Base-by-base conservation (phyloP, 2,329 filamentous ascomycete genomes). In the Phaeoacremonium minimum region DNA sequence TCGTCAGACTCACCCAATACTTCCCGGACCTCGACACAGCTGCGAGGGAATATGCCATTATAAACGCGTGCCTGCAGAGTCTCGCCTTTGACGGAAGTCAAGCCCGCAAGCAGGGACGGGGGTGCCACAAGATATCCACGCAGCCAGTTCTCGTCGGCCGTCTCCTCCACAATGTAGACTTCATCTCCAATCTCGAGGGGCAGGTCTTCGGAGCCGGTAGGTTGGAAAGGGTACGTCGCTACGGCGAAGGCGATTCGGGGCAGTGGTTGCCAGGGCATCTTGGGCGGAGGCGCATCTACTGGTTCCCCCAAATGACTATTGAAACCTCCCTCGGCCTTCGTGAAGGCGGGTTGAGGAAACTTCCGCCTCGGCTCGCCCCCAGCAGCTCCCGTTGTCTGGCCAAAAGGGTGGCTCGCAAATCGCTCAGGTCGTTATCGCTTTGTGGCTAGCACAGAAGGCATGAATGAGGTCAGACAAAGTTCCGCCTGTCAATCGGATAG, bases 101-200 rank as follows among this genome's bases (percentile, higher is more conserved):
- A 69, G 32, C 91, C 93, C 14, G 93, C 87, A 41, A 98, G 77
- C 57, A 98, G 69, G 50, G 89, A 95, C 15, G 93, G 93, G 35
- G 93, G 91, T 45, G 93, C 89, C 48, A 98, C 85, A 42, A 98
- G 75, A 63, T 98, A 98, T 41, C 93, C 93, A 37, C 93, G 84
- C 63, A 91, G 85, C 94, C 93, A 98, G 58, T 87, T 79, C 52
- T 85, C 87, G 64, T 95, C 80, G 15, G 88, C 85, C 28, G 91
- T 94, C 65, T 97, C 88, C 65, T 97, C 91, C 57, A 98, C 96
- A 48, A 98, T 94, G 67, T 98, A 98, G 46, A 98, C 73, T 66
- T 98, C 93, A 75, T 98, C 93, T 60, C 93, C 93, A 46, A 98
- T 87, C 64, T 98, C 90, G 58, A 98, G 83, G 8, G 94, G 93